These are phyloP conservation scores for Bathelium albidoporum DNA, from an alignment of 495 filamentous ascomycete genomes.

Conservation along the genomic window DNA sequence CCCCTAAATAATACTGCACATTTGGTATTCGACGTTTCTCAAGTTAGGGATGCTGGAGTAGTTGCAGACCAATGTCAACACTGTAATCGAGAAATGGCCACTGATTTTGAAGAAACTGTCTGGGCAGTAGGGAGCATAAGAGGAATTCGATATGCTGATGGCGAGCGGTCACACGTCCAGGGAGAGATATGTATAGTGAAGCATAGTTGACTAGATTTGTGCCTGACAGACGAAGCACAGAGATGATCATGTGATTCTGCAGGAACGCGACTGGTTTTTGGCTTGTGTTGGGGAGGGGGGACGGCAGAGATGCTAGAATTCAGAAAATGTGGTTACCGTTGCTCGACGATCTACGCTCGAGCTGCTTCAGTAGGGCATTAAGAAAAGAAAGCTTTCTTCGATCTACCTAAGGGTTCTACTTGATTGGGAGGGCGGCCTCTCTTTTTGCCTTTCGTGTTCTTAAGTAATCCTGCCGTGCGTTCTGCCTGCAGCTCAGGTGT, in stretches of 20 bases:
- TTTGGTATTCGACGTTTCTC: not conserved
- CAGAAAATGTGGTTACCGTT: too few relatives aligned
- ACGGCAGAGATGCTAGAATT: not conserved
- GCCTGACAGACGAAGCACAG: not conserved
- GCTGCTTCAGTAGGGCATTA: too few relatives aligned
- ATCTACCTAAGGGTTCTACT: not conserved
- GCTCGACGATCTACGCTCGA: too few relatives aligned
- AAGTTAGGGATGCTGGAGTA: not conserved
- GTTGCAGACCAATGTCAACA: slow-evolving; percentile 14
- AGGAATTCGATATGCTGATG: slow-evolving; percentile 25
- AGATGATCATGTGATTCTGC: not conserved
- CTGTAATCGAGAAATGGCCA: slow-evolving; percentile 35
- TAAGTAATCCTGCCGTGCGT: not conserved
- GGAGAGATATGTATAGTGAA: slow-evolving; percentile 36
- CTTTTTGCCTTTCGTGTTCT: slow-evolving; percentile 5
- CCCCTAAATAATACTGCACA: not conserved
- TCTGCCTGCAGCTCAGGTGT: slow-evolving; percentile 3
- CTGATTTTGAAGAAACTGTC: slow-evolving; percentile 25
- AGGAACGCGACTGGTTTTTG: not conserved
- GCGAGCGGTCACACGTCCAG: slow-evolving; percentile 10
- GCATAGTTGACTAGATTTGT: slow-evolving; percentile 1
- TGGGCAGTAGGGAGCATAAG: slow-evolving; percentile 26
- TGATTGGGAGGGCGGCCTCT: slow-evolving; percentile 8
- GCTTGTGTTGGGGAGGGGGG: not conserved
- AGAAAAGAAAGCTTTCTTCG: slow-evolving; percentile 8